Percentiles rank a stretch among this genome's conserved stretches.
Conservation (phyloP, 129 eudicot species). For the Arctium minus region DNA sequence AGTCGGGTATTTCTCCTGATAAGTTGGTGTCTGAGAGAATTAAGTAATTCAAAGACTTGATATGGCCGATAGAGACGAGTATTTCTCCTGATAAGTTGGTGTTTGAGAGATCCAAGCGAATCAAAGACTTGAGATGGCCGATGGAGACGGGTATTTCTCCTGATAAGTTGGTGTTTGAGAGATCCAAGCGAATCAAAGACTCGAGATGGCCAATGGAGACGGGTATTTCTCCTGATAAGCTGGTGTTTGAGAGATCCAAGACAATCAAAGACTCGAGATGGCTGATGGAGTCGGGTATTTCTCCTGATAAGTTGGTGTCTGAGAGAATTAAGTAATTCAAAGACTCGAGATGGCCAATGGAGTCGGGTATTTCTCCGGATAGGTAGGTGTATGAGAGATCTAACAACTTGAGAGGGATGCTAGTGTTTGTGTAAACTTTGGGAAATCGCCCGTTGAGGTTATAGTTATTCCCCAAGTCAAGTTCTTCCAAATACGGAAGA, state of each 20-base stretch:
- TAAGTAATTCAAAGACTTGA: conserved; percentile 1
- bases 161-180: neutral
- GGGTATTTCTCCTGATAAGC: neutral
- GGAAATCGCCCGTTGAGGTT: neutral
- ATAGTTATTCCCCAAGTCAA: neutral
- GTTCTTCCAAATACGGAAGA: neutral
- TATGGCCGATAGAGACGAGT: conserved; percentile 18
- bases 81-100: conserved; percentile 24
- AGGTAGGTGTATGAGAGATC: neutral
- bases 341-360: neutral
- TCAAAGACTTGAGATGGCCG: conserved; percentile 22
- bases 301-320: neutral
- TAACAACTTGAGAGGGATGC: neutral
- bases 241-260: neutral
- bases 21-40: neutral
- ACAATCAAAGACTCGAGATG: neutral
- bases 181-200: neutral
- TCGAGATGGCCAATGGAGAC: neutral
- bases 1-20: neutral
- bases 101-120: neutral
- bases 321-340: neutral
- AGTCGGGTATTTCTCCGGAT: neutral
- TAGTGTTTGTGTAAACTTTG: neutral
- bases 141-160: conserved; percentile 28
- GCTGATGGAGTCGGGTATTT: neutral